Evolutionary conservation across 495 filamentous ascomycete species (phyloP).

Genomic region (Chaetomidium leptoderma): DNA sequence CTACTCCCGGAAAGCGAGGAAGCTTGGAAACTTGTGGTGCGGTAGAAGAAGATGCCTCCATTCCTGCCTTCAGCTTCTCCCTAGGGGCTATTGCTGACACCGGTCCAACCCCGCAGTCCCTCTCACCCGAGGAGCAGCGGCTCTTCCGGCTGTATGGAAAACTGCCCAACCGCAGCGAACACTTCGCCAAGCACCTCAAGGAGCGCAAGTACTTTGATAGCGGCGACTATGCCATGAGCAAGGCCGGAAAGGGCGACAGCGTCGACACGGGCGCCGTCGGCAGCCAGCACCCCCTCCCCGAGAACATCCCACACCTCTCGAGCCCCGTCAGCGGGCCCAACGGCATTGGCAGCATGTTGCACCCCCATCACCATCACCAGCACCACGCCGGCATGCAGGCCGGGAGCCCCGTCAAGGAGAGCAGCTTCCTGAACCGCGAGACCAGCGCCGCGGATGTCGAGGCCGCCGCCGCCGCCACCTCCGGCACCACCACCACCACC

Average conservation of each 20-base stretch:
- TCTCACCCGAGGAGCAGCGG: constrained; percentile 88
- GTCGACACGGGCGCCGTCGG: constrained; percentile 91
- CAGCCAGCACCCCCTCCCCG: constrained; percentile 87
- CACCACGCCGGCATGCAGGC: constrained; percentile 52
- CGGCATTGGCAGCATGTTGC: constrained; percentile 41
- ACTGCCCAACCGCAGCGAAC: constrained; percentile 89
- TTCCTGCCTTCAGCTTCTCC: background rate
- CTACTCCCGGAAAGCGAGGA: background rate
- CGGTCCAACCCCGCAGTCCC: constrained; percentile 52
- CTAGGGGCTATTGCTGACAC: constrained; percentile 9
- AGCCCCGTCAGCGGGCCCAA: constrained; percentile 53
- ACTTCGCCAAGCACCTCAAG: constrained; percentile 96
- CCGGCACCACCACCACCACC: constrained; percentile 7
- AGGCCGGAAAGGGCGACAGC: constrained; percentile 94
- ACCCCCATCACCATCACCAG: constrained; percentile 40
- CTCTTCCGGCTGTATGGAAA: constrained; percentile 96
- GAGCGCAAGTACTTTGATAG: constrained; percentile 99
- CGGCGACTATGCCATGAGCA: constrained; percentile 95
- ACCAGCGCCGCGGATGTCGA: constrained; percentile 67
- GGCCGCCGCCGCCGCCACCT: constrained; percentile 28
- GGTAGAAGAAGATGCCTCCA: background rate
- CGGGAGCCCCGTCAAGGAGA: constrained; percentile 82
- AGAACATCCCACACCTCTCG: constrained; percentile 91
- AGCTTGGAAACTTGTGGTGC: background rate
- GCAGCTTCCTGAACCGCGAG: constrained; percentile 72